phyloP scores from a whole-genome alignment of 2,329 filamentous ascomycete species.

The Simplicillium aogashimaense region DNA sequence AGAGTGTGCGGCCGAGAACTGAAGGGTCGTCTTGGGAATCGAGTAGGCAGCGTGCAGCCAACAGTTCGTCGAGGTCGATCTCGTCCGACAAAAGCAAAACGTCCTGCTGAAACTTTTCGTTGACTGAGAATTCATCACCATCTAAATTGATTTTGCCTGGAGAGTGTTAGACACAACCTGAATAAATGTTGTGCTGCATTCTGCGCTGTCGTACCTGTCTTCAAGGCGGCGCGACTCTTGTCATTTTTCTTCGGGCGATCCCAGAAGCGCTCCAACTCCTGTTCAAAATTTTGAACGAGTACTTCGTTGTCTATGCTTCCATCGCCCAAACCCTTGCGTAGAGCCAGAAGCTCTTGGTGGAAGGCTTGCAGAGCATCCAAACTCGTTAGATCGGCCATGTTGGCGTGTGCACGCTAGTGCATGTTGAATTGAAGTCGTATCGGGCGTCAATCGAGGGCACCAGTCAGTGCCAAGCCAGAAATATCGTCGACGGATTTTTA shows the following conservation, averaged over 20 bases:
- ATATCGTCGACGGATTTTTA: neutral
- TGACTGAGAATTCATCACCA: constrained; percentile 68
- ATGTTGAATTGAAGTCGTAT: constrained; percentile 20
- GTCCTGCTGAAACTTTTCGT: constrained; percentile 78
- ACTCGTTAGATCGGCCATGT: constrained; percentile 64
- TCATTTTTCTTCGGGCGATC: constrained; percentile 68
- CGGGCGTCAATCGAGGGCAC: neutral
- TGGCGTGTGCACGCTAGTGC: constrained; percentile 33
- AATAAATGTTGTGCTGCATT: neutral
- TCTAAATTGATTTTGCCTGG: constrained; percentile 67
- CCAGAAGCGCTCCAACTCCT: constrained; percentile 62
- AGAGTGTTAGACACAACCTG: constrained; percentile 8
- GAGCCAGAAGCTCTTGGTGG: constrained; percentile 72
- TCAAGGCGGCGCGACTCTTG: constrained; percentile 60
- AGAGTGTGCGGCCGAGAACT: constrained; percentile 59
- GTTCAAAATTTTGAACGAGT: constrained; percentile 59
- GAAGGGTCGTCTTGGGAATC: constrained; percentile 61
- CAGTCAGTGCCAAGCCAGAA: neutral
- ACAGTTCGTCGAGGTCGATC: constrained; percentile 80
- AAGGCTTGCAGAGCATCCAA: constrained; percentile 74
- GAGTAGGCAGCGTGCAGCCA: constrained; percentile 68
- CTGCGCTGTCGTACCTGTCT: constrained; percentile 40
- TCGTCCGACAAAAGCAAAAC: constrained; percentile 76
- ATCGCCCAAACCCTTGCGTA: constrained; percentile 56
- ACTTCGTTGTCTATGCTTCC: constrained; percentile 60